These are phyloP conservation scores for Pyricularia sp. DNA, from an alignment of 2,329 filamentous ascomycete species.

Conservation along the genomic window DNA sequence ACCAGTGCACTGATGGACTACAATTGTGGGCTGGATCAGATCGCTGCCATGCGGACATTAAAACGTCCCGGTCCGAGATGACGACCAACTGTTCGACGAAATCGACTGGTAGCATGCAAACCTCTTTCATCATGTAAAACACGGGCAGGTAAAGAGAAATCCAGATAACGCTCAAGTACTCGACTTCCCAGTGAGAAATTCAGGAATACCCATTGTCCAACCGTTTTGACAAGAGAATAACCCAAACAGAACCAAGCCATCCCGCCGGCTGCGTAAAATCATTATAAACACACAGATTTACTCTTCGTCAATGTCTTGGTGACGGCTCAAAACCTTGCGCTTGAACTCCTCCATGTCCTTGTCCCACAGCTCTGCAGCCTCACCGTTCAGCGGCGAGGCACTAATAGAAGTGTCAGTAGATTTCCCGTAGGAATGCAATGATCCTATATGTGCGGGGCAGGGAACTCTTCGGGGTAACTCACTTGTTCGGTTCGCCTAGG, in stretches of 20 bases:
- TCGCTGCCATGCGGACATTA: not conserved
- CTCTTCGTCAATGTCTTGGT: conserved; percentile 57
- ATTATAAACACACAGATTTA: conserved; percentile 19
- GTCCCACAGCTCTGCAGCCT: conserved; percentile 95
- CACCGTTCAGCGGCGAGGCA: conserved; percentile 87
- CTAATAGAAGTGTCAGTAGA: conserved; percentile 34
- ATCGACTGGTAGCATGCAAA: not conserved
- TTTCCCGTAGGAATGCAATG: not conserved
- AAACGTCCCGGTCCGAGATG: not conserved
- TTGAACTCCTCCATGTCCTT: conserved; percentile 82
- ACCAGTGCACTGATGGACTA: not conserved
- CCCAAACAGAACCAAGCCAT: not conserved
- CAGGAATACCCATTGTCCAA: not conserved
- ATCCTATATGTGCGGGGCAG: not conserved
- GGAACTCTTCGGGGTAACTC: conserved; percentile 24
- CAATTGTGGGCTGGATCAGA: not conserved
- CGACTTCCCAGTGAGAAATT: not conserved
- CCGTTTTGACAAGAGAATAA: conserved; percentile 11
- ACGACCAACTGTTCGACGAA: not conserved
- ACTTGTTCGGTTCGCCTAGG: conserved; percentile 98
- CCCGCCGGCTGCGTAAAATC: not conserved
- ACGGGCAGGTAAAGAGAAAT: not conserved
- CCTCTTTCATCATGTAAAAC: not conserved
- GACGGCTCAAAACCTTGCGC: conserved; percentile 55
- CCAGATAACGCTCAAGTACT: not conserved